These are phyloP conservation scores for Penicillium egyptiacum DNA, from an alignment of 495 filamentous ascomycete species.

Conservation along the genomic window DNA sequence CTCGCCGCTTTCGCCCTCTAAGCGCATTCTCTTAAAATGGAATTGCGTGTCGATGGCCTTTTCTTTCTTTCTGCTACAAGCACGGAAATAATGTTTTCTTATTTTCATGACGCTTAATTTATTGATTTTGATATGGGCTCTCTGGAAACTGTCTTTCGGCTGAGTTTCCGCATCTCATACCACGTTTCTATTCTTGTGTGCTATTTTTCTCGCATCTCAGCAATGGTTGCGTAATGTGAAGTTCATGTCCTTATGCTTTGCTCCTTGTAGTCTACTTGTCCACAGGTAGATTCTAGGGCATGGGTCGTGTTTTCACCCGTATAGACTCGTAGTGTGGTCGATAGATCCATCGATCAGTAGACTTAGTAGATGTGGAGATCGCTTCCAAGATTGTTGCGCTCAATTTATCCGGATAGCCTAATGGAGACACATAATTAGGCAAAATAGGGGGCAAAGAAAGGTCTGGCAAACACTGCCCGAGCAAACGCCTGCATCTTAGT, in stretches of 20 bases:
- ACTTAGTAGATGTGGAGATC: too few relatives aligned
- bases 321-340: neutral
- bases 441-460: neutral
- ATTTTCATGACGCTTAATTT: conserved; percentile 6
- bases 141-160: neutral
- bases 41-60: neutral
- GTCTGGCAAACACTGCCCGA: neutral
- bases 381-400: too few relatives aligned
- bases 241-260: conserved; percentile 13
- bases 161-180: conserved; percentile 2
- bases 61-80: conserved; percentile 7
- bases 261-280: conserved; percentile 4
- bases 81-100: conserved; percentile 7
- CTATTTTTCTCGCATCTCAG: conserved; percentile 1
- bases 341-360: too few relatives aligned
- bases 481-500: neutral
- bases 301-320: neutral
- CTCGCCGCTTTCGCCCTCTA: conserved; percentile 47
- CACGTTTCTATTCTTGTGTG: conserved; percentile 5
- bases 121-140: conserved; percentile 1
- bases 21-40: conserved; percentile 8
- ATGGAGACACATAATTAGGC: neutral
- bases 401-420: too few relatives aligned
- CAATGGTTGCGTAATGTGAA: conserved; percentile 14
- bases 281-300: neutral